A percentile compares a stretch with the other conserved stretches of the same genome.
These are phyloP conservation scores for Calocybe cyanea DNA, from an alignment of 768 basidiomycete genomes.

Conservation along the genomic window DNA sequence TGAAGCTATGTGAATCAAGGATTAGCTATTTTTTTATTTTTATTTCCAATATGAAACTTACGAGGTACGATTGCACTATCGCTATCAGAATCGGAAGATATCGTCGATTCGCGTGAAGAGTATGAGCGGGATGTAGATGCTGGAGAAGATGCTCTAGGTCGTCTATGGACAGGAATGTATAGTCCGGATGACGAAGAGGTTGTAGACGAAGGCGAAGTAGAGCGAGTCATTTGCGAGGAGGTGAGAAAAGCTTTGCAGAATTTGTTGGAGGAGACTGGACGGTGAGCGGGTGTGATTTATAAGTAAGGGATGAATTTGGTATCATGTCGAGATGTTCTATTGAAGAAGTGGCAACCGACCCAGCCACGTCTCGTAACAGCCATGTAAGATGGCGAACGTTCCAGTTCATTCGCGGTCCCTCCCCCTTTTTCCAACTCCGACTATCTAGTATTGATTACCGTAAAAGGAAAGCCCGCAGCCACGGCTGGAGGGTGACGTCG, in stretches of 20 bases:
- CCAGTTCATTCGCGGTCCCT: no score
- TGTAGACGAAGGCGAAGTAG: conserved; percentile 16
- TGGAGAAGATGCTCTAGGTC: conserved; percentile 18
- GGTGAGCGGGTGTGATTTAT: conserved; percentile 6
- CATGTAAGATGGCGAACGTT: no score
- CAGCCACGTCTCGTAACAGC: no score
- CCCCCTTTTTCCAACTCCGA: no score
- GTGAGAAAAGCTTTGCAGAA: neutral
- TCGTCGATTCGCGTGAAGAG: conserved; percentile 11
- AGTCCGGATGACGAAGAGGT: conserved; percentile 17
- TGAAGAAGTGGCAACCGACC: neutral
- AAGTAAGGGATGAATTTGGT: neutral
- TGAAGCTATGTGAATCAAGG: conserved; percentile 2
- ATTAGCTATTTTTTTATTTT: neutral
- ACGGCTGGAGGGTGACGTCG: no score
- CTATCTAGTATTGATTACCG: no score
- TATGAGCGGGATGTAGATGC: conserved; percentile 15
- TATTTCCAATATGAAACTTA: conserved; percentile 7
- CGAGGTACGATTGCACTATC: conserved; percentile 12
- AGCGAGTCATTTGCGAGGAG: conserved; percentile 16
- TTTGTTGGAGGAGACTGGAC: no score
- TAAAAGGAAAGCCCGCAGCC: no score
- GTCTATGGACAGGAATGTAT: conserved; percentile 41
- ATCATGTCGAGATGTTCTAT: neutral
- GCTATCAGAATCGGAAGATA: conserved; percentile 13